These are phyloP conservation scores for Schizosaccharomyces octosporus DNA, from an alignment of 805 yeast genomes.

Conservation along the genomic window DNA sequence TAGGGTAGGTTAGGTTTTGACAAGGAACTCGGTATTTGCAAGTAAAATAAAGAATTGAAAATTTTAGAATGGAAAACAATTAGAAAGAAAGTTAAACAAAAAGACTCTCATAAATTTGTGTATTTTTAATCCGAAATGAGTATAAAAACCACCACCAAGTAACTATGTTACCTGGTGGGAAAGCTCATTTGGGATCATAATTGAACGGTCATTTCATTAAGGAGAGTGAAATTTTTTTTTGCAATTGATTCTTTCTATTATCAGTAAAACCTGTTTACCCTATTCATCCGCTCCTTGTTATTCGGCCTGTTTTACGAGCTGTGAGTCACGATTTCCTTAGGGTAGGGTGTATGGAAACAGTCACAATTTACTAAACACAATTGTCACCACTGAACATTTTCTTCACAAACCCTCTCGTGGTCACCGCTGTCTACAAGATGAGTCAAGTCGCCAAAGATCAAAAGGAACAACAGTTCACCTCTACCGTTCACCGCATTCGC, in stretches of 20 bases:
- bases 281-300: too few species aligned
- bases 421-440: conserved; percentile 3
- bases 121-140: too few species aligned
- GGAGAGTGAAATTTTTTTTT: too few species aligned
- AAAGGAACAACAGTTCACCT: conserved; percentile 9
- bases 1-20: neutral
- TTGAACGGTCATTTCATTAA: too few species aligned
- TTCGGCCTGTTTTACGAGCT: too few species aligned
- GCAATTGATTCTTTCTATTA: too few species aligned
- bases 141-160: too few species aligned
- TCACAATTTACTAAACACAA: neutral
- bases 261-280: too few species aligned
- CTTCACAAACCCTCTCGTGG: neutral
- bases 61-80: neutral
- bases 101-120: too few species aligned
- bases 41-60: neutral
- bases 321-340: neutral
- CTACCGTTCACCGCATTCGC: conserved; percentile 65
- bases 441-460: conserved; percentile 5
- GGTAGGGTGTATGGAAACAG: neutral
- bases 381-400: neutral
- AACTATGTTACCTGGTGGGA: too few species aligned
- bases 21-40: neutral
- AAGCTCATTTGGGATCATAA: too few species aligned
- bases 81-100: too few species aligned